A percentile compares a stretch with the other conserved stretches of the same genome.
Evolutionary conservation across 176 grass and related monocot genomes (phyloP).

Genomic region (Zea mays): DNA sequence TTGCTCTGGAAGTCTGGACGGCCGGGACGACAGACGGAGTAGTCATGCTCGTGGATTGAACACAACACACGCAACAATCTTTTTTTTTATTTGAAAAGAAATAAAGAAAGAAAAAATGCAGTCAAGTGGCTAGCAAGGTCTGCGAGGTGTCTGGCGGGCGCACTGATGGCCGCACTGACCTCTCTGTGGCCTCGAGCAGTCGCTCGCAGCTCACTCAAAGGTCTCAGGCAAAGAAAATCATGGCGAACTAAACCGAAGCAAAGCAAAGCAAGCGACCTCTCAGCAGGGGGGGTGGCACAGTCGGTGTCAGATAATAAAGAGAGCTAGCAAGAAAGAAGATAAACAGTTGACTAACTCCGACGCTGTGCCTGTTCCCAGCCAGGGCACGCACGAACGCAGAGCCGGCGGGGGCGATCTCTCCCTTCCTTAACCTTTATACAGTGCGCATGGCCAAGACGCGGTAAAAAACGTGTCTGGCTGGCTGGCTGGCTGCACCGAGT

Average conservation of each 20-base stretch:
- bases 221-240: conserved; percentile 12
- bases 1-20: background rate
- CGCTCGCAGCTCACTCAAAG: background rate
- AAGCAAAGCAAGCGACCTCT: background rate
- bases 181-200: conserved; percentile 30
- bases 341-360: conserved; percentile 27
- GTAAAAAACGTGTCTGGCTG: too few species aligned
- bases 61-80: background rate
- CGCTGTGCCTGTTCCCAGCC: background rate
- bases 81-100: background rate
- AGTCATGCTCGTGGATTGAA: too few species aligned
- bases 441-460: too few species aligned
- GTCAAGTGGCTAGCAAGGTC: background rate
- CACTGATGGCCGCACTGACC: conserved; percentile 30
- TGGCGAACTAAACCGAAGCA: background rate
- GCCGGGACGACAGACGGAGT: too few species aligned
- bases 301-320: conserved; percentile 27
- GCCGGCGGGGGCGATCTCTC: background rate
- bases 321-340: conserved; percentile 9
- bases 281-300: background rate
- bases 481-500: too few species aligned
- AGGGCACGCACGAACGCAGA: too few species aligned
- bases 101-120: background rate
- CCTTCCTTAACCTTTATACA: background rate
- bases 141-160: background rate